phyloP scores from a whole-genome alignment of 106 monocot genomes.

The Phalaenopsis aphrodite region DNA sequence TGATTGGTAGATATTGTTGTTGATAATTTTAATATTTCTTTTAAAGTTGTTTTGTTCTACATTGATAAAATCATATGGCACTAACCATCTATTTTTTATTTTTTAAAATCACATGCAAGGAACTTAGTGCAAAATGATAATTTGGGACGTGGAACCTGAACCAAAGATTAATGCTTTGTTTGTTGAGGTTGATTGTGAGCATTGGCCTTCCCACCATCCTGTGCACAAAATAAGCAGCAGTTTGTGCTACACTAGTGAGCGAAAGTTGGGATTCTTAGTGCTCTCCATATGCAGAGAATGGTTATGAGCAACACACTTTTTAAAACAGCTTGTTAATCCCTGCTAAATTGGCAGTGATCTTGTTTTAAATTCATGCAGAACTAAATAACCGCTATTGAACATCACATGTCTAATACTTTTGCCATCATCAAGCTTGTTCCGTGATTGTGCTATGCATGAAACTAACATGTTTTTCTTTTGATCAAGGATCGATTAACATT shows the following conservation, averaged over 20 bases:
- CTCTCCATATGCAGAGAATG: neutral
- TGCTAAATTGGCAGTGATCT: too few relatives aligned
- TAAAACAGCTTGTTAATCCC: too few relatives aligned
- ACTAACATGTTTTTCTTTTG: too few relatives aligned
- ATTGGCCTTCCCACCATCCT: neutral
- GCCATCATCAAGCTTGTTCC: too few relatives aligned
- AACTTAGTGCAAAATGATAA: neutral
- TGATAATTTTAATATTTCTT: neutral
- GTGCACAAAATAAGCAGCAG: neutral
- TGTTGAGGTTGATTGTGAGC: too few relatives aligned
- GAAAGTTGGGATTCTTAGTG: neutral
- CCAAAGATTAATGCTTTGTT: neutral
- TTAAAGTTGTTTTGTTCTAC: neutral
- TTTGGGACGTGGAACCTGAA: neutral
- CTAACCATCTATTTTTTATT: neutral
- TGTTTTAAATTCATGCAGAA: too few relatives aligned
- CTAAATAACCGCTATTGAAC: too few relatives aligned
- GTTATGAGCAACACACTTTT: neutral
- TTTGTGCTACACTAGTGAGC: neutral
- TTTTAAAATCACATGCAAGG: neutral
- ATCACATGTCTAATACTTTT: too few relatives aligned
- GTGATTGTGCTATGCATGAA: too few relatives aligned
- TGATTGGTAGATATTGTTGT: neutral
- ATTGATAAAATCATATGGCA: neutral
- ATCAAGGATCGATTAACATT: too few relatives aligned